Evolutionary conservation across 2,329 filamentous ascomycete species (phyloP), one percentile per base, ranked within the genome.

Genomic region (Diplodia seriata): DNA sequence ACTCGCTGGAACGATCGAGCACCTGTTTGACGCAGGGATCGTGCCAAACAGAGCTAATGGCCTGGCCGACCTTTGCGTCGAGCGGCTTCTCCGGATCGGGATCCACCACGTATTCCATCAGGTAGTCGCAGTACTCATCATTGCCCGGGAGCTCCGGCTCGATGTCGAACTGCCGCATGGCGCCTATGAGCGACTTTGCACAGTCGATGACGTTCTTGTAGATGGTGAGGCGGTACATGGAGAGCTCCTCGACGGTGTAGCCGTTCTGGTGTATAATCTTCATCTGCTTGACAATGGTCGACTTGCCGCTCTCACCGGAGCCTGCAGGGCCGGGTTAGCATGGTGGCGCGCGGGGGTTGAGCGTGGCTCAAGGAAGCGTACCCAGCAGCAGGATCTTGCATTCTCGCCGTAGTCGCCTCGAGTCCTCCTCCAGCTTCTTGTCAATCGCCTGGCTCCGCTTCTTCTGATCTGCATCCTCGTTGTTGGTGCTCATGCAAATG

Each of bases 221-320:
- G 69, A 99, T 93, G 40, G 95, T 98, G 70, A 97, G 88, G 69
- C 95, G 91, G 83, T 98, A 98, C 78, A 97, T 90, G 75, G 91
- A 91, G 61, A 98, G 86, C 81, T 99, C 95, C 75, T 98, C 94
- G 73, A 93, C 89, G 12, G 92, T 94, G 81, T 99, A 99, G 70
- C 95, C 95, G 82, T 97, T 97, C 75, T 98, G 91, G 77, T 99
- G 95, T 76, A 99, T 98, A 74, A 99, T 99, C 83, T 98, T 99
- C 95, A 99, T 99, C 85, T 99, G 95, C 82, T 99, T 99, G 73
- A 99, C 95, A 75, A 99, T 98, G 11, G 95, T 99, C 68, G 95
- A 98, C 82, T 99, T 99, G 73, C 95, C 95, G 81, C 94, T 98
- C 84, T 99, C 95, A 72, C 95, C 95, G 72, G 95, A 98, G 72